Conservation (phyloP, 257 asterid genomes). For the Jacaranda copaia region DNA sequence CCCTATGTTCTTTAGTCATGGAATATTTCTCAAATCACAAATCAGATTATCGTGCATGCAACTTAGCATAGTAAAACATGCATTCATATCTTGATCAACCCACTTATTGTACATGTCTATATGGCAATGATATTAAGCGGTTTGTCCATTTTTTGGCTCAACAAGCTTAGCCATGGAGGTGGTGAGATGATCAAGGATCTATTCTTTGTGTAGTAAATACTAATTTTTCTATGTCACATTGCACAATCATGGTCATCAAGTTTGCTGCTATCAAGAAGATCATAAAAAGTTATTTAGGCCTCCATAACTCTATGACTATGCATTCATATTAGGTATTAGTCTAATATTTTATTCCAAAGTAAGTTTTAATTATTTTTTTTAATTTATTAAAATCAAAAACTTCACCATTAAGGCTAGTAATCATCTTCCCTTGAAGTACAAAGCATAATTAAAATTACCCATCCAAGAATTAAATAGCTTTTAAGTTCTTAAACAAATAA, state of each 20-base stretch:
- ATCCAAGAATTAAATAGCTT: too few relatives aligned
- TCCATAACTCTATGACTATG: too few relatives aligned
- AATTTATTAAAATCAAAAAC: too few relatives aligned
- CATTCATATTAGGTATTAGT: too few relatives aligned
- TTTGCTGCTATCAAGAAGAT: too few relatives aligned
- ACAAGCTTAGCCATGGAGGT: background rate
- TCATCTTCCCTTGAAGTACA: too few relatives aligned
- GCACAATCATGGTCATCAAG: background rate
- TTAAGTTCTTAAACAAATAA: too few relatives aligned
- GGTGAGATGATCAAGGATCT: background rate
- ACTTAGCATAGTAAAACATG: background rate
- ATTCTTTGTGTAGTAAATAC: background rate
- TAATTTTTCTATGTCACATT: background rate
- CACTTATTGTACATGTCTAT: background rate
- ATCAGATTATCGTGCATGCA: background rate
- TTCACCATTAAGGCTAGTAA: too few relatives aligned
- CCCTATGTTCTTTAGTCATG: background rate
- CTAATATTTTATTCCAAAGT: too few relatives aligned
- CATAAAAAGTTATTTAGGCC: too few relatives aligned
- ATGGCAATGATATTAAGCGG: background rate
- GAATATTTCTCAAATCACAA: background rate
- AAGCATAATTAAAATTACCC: too few relatives aligned
- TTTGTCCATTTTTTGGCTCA: background rate
- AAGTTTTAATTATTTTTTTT: too few relatives aligned
- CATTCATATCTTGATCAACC: background rate